Percentiles rank a stretch among this genome's conserved stretches.
phyloP scores from a whole-genome alignment of 2,329 filamentous ascomycete species.

The Zasmidium citrigriseum region DNA sequence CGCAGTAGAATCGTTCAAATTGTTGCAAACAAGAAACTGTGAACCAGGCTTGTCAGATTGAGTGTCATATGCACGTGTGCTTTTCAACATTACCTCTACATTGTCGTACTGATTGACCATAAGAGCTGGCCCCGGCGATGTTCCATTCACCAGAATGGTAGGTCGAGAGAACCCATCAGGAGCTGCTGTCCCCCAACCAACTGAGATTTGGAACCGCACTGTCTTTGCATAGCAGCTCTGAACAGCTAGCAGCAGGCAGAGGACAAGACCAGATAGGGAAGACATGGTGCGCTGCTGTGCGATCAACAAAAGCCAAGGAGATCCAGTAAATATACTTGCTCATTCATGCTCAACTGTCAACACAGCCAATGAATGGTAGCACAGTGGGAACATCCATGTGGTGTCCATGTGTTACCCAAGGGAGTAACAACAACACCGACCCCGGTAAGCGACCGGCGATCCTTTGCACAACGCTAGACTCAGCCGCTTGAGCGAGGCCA shows the following conservation, averaged over 20 bases:
- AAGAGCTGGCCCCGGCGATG: slow-evolving; percentile 1
- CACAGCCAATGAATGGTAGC: too few species aligned
- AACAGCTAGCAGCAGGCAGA: neutral
- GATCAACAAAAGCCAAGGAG: too few species aligned
- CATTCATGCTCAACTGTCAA: too few species aligned
- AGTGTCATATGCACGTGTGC: neutral
- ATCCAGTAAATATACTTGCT: too few species aligned
- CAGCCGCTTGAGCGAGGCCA: neutral
- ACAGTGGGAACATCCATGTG: too few species aligned
- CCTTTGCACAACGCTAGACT: neutral
- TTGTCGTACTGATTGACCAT: neutral
- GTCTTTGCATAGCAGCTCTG: neutral
- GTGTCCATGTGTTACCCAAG: too few species aligned
- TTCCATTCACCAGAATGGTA: neutral
- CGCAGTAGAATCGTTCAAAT: slow-evolving; percentile 9
- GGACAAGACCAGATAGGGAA: neutral
- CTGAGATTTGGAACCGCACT: neutral
- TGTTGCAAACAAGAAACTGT: slow-evolving; percentile 4
- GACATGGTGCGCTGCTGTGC: too few species aligned
- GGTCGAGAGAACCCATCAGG: slow-evolving; percentile 1
- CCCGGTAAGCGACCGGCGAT: too few species aligned
- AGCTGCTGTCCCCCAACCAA: neutral
- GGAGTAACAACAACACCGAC: too few species aligned
- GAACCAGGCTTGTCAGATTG: neutral
- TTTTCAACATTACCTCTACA: neutral